Evolutionary conservation across 371 early-diverging fungal species (phyloP).

Genomic region (Saksenaea oblongispora): DNA sequence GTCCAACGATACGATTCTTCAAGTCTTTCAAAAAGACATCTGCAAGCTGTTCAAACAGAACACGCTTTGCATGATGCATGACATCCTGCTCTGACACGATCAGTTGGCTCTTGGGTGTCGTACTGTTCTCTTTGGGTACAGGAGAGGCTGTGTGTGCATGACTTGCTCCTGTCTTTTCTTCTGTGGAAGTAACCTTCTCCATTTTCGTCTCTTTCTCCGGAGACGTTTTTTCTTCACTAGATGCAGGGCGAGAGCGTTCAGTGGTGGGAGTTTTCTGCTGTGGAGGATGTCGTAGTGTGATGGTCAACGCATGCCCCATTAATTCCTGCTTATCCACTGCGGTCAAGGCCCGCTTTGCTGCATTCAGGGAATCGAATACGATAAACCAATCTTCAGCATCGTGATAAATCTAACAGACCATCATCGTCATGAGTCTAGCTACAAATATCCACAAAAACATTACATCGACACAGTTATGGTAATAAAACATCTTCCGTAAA

Average conservation of each 20-base stretch:
- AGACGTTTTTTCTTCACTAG: background rate
- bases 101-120: background rate
- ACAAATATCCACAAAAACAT: conserved; percentile 1
- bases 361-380: conserved; percentile 53
- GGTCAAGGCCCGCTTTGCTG: conserved; percentile 54
- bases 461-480: conserved; percentile 42
- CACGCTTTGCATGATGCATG: conserved; percentile 38
- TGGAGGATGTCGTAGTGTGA: conserved; percentile 29
- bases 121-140: background rate
- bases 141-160: background rate
- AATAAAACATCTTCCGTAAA: conserved; percentile 38
- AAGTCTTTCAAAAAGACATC: conserved; percentile 65
- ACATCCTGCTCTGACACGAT: conserved; percentile 2
- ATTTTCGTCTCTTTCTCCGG: background rate
- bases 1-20: conserved; percentile 56
- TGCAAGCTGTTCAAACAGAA: conserved; percentile 51
- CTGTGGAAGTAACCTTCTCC: background rate
- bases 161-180: background rate
- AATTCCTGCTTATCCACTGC: conserved; percentile 43
- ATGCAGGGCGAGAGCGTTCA: background rate
- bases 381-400: conserved; percentile 62
- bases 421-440: background rate
- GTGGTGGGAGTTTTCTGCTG: background rate
- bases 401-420: conserved; percentile 24
- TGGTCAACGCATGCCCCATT: conserved; percentile 46